phyloP scores from a whole-genome alignment of 495 filamentous ascomycete genomes.

The Neurospora cerealis region DNA sequence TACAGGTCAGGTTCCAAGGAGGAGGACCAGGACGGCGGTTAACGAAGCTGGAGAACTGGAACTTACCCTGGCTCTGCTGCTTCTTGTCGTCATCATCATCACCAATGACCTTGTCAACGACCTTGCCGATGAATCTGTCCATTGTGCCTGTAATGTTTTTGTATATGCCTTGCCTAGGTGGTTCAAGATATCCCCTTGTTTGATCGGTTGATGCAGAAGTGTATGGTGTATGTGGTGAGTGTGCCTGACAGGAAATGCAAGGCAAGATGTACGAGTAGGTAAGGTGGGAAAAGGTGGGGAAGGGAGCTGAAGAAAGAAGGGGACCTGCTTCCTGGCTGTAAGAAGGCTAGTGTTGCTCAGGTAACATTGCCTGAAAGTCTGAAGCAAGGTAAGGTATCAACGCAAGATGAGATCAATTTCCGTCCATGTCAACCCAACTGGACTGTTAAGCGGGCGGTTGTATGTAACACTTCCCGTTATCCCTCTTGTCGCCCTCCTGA shows the following conservation, averaged over 20 bases:
- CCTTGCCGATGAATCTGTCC: slow-evolving; percentile 9
- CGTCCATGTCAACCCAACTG: background rate
- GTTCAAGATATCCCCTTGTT: background rate
- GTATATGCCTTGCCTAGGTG: background rate
- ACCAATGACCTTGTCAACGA: background rate
- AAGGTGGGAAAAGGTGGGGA: background rate
- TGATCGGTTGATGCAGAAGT: background rate
- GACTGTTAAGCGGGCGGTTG: background rate
- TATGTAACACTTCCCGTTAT: background rate
- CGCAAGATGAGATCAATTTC: background rate
- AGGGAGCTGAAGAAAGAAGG: background rate
- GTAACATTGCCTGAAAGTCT: background rate
- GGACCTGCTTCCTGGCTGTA: background rate
- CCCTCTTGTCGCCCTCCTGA: background rate
- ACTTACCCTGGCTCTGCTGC: background rate
- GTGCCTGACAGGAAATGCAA: background rate
- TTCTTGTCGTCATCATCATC: slow-evolving; percentile 6
- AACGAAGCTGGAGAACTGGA: background rate
- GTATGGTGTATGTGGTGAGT: background rate
- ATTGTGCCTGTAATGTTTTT: background rate
- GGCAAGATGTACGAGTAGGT: background rate
- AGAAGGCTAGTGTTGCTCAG: background rate
- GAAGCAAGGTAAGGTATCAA: background rate
- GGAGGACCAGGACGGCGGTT: background rate
- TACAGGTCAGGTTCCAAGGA: background rate